Percentiles rank a stretch among this genome's conserved stretches.
phyloP scores from a whole-genome alignment of 164 flowering plant species.

The Houttuynia cordata region DNA sequence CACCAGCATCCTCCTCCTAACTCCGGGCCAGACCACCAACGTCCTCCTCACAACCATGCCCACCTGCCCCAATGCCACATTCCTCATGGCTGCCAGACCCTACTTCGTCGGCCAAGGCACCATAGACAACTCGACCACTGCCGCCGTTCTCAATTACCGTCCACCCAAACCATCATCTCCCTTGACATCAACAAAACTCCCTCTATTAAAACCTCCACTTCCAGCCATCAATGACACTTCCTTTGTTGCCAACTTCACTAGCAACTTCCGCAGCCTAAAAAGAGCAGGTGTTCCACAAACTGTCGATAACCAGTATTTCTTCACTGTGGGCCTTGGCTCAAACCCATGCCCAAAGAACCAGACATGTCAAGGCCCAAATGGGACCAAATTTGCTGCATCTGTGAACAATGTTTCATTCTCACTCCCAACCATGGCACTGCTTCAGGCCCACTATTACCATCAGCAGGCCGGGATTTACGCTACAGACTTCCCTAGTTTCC shows the following conservation, averaged over 20 bases:
- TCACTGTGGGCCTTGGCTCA: constrained; percentile 44
- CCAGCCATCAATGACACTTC: constrained; percentile 41
- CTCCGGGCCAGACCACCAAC: constrained; percentile 52
- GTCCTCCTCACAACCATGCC: constrained; percentile 38
- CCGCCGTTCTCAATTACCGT: constrained; percentile 41
- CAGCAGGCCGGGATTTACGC: constrained; percentile 26
- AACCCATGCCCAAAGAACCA: constrained; percentile 41
- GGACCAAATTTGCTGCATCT: constrained; percentile 43
- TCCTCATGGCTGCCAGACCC: constrained; percentile 43
- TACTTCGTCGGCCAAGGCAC: constrained; percentile 35
- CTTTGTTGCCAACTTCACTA: constrained; percentile 25
- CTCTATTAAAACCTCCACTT: constrained; percentile 19
- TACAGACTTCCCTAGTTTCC: constrained; percentile 31
- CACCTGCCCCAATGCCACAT: constrained; percentile 24
- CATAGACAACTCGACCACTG: constrained; percentile 41
- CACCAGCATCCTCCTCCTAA: constrained; percentile 18
- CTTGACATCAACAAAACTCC: constrained; percentile 3
- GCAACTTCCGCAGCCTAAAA: constrained; percentile 26
- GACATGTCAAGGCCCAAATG: constrained; percentile 49
- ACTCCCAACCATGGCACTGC: constrained; percentile 33
- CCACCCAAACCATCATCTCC: constrained; percentile 3
- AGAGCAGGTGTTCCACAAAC: constrained; percentile 30
- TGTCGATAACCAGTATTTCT: constrained; percentile 32
- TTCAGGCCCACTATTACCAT: constrained; percentile 33
- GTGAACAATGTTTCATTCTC: constrained; percentile 39